Conservation (phyloP, 257 asterid genomes). For the Petrea volubilis region DNA sequence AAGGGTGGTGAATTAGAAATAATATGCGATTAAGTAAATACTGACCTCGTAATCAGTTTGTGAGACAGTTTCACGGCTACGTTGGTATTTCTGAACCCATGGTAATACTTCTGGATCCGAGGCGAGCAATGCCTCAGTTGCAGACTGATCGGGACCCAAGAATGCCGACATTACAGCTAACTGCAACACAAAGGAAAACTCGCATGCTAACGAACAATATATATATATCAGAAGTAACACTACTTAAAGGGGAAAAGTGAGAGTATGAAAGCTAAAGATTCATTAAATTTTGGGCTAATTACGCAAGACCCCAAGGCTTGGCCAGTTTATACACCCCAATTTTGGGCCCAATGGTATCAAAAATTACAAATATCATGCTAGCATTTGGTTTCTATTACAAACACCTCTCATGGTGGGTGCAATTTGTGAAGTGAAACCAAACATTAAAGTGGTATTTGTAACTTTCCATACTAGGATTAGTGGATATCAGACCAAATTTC, state of each 20-base stretch:
- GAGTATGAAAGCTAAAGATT: no score
- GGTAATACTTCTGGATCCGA: conserved; percentile 80
- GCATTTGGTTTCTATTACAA: no score
- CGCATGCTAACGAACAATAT: background rate
- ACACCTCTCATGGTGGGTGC: no score
- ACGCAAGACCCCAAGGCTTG: no score
- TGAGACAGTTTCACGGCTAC: conserved; percentile 94
- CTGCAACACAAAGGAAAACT: conserved; percentile 34
- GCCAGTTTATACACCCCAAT: no score
- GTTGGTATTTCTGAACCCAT: conserved; percentile 95
- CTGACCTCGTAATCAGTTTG: conserved; percentile 88
- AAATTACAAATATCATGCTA: no score
- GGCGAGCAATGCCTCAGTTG: conserved; percentile 74
- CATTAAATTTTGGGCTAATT: no score
- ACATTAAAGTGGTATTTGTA: no score
- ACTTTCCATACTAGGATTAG: no score
- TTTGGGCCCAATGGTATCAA: no score
- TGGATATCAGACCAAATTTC: no score
- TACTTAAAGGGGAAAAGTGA: background rate
- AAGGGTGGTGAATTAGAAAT: background rate
- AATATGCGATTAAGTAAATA: background rate
- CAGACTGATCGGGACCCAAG: conserved; percentile 91
- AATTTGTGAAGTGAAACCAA: no score
- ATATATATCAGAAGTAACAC: background rate
- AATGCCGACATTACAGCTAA: conserved; percentile 94